Evolutionary conservation across 129 eudicot genomes (phyloP), one percentile per base, ranked within the genome.

Genomic region (Ambrosia artemisiifolia): DNA sequence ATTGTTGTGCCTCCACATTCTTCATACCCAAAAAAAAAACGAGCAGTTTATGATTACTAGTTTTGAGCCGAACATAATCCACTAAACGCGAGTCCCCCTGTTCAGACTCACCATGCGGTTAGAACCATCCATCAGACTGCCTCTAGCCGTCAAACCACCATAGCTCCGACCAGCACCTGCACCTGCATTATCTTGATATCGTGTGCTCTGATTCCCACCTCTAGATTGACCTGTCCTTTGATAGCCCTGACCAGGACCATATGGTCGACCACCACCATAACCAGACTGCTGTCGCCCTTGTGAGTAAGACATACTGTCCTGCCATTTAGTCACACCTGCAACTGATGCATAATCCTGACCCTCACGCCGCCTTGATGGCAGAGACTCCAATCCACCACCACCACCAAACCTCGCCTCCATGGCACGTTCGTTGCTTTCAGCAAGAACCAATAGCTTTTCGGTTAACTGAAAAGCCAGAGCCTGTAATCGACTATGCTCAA

Each of bases 321-420:
- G 92, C 92, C 90, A 86, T 83, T 78, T 84, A 0, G 60, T 68
- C 18, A 85, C 83, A 2, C 80, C 81, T 36, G 83, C 83, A 42
- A 84, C 86, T 2, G 86, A 72, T 4, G 87, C 88, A 74, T 90
- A 90, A 61, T 91, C 95, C 75, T 86, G 95, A 19, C 88, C 97
- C 35, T 85, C 97, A 46, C 85, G 78, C 16, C 88, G 72, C 79
- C 88, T 83, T 1, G 71, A 49, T 2, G 91, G 85, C 18, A 87
- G 74, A 33, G 84, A 69, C 28, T 90, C 96, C 77, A 83, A 16
- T n/a, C 83, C 86, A 19, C 87, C 91, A 14, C 94, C 91, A n/a
- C n/a, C n/a, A 85, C 95, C 91, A 3, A 87, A 54, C 70, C 88
- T 83, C 0, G 80, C 85, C 72, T 90, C 95, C 0, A 40, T 56